phyloP scores from a whole-genome alignment of 2,329 filamentous ascomycete genomes.

The Curvularia sp. region DNA sequence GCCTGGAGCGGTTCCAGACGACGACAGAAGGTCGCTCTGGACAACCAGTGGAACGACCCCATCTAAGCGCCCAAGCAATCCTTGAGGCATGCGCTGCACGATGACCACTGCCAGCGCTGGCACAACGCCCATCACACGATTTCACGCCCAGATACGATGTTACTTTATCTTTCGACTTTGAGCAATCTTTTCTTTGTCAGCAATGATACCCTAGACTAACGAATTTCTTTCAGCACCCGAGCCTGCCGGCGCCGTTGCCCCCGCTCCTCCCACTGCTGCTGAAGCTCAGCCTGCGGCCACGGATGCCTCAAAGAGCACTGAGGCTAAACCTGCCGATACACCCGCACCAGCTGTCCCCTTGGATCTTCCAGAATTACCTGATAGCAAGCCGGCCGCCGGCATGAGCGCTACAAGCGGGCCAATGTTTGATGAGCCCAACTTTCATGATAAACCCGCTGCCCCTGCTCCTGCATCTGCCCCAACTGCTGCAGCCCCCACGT shows the following conservation, averaged over 20 bases:
- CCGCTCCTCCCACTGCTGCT: constrained; percentile 39
- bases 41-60: constrained; percentile 21
- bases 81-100: neutral
- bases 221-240: constrained; percentile 39
- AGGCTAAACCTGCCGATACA: constrained; percentile 27
- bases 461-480: constrained; percentile 2
- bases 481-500: neutral
- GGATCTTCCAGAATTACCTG: constrained; percentile 35
- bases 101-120: constrained; percentile 1
- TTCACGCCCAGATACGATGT: constrained; percentile 7
- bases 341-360: constrained; percentile 26
- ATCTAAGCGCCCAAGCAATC: constrained; percentile 12
- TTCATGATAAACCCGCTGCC: constrained; percentile 27
- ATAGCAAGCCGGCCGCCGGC: constrained; percentile 42
- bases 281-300: constrained; percentile 33
- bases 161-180: neutral
- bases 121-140: constrained; percentile 1
- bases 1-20: constrained; percentile 33
- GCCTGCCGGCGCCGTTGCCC: constrained; percentile 42
- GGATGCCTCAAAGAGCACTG: constrained; percentile 25
- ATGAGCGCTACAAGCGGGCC: constrained; percentile 53
- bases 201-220: constrained; percentile 36
- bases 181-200: constrained; percentile 6
- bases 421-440: constrained; percentile 44
- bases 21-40: constrained; percentile 27